A percentile compares a stretch with the other conserved stretches of the same genome.
Conservation (phyloP, 257 asterid species). For the Paraleonurus japonicus region DNA sequence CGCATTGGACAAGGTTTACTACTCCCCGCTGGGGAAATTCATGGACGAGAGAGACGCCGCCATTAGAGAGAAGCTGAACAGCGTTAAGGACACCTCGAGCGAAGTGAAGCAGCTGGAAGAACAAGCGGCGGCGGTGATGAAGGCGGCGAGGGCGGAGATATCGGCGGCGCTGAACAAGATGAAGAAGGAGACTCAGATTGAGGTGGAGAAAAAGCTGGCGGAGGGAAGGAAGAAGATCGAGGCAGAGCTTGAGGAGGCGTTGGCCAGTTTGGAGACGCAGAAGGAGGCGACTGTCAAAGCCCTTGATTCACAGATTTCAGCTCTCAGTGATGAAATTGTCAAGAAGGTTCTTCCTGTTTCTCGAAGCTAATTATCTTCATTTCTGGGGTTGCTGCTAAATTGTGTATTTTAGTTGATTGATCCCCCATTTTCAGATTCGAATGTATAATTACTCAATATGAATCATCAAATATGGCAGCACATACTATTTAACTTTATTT, state of each 20-base stretch:
- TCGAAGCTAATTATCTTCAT: conserved; percentile 17
- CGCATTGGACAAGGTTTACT: conserved; percentile 88
- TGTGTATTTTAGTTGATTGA: neutral
- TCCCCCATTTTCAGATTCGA: neutral
- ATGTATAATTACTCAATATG: neutral
- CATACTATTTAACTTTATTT: neutral
- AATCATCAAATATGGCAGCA: neutral
- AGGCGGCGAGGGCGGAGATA: conserved; percentile 92
- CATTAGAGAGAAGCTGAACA: conserved; percentile 63
- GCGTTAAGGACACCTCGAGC: conserved; percentile 83
- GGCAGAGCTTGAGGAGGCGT: conserved; percentile 79
- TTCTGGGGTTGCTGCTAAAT: neutral
- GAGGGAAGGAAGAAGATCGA: conserved; percentile 88
- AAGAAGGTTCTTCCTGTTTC: conserved; percentile 85
- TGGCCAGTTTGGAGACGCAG: conserved; percentile 66
- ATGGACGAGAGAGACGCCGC: conserved; percentile 90
- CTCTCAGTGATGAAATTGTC: conserved; percentile 80
- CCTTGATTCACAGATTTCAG: conserved; percentile 83
- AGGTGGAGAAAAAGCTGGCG: conserved; percentile 74
- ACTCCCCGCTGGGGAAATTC: conserved; percentile 78
- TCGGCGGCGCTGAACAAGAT: conserved; percentile 84
- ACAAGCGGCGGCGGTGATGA: conserved; percentile 75
- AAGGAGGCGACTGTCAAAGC: conserved; percentile 74
- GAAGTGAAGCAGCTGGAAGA: conserved; percentile 90
- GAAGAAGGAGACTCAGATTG: conserved; percentile 89